Base-by-base conservation (phyloP, 176 grass and related monocot species). In the Oryza meyeriana region DNA sequence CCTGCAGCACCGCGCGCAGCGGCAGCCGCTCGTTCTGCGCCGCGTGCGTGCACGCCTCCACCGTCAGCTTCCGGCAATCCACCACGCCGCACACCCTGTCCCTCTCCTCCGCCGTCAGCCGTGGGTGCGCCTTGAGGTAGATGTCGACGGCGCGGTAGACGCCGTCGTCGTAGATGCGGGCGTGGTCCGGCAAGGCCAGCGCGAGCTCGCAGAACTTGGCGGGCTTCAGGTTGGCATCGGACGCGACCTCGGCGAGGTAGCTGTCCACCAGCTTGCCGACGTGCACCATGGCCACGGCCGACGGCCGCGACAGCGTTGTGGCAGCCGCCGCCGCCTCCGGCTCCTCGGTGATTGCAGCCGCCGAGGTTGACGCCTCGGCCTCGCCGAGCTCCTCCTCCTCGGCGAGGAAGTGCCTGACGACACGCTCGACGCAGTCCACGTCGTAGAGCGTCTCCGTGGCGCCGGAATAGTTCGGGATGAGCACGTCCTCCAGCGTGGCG, bases 31-130 rank as follows among this genome's bases (percentile, higher is more conserved):
- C 92, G 66, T 98, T 98, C 87, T 98, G 95, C 71, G 92, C 95
- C 16, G 95, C 95, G 83, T 98, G 95, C 42, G 90, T 94, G 90
- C 95, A 98, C 66, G 95, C 95, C 67, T 98, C 95, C 84, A 98
- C 77, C 65, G 95, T 94, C 80, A 98, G 86, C 86, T 94, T 98
- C 79, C 90, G 41, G 85, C 83, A 94, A 89, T 98, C 86, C 74
- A 98, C 83, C 78, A 94, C 88, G 35, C 92, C 75, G 48, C 88
- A 94, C 44, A 98, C 64, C 78, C 77, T 87, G 70, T 98, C 92
- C 68, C 84, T 87, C 88, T 94, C 92, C 62, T 91, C 88, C 70
- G 83, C 90, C 79, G 64, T 84, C 74, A 98, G 74, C 84, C 89
- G 87, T 41, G 74, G 86, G 74, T 94, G 92, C 64, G 88, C 78